Conservation (phyloP, 192 early-diverging fungal species). For the Rhizophagus prolifer region DNA sequence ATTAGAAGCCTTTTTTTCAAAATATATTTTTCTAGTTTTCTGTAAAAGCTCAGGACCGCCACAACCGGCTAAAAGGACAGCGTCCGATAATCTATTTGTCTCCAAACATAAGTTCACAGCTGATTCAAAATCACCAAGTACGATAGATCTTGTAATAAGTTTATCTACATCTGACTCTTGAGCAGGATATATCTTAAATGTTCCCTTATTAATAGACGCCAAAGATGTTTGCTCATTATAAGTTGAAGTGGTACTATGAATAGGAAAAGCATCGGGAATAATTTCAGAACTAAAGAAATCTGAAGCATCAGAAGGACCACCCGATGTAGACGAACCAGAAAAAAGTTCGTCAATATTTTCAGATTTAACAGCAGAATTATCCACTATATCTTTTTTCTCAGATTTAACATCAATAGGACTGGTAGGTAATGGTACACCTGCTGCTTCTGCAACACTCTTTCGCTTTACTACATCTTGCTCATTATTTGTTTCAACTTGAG, state of each 20-base stretch:
- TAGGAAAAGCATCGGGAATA: slow-evolving; percentile 29
- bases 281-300: slow-evolving; percentile 24
- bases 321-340: not conserved
- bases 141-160: slow-evolving; percentile 79
- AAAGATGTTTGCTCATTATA: slow-evolving; percentile 28
- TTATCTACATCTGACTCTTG: slow-evolving; percentile 72
- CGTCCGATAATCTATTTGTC: slow-evolving; percentile 81
- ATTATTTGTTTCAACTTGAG: slow-evolving; percentile 26
- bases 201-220: slow-evolving; percentile 32
- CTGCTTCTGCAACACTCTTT: not conserved
- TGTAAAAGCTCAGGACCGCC: slow-evolving; percentile 75
- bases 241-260: slow-evolving; percentile 11
- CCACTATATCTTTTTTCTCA: not conserved
- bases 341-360: slow-evolving; percentile 12
- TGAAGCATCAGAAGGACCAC: slow-evolving; percentile 16
- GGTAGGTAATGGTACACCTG: not conserved
- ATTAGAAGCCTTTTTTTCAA: slow-evolving; percentile 66
- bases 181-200: slow-evolving; percentile 54
- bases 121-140: slow-evolving; percentile 91
- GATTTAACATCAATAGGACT: slow-evolving; percentile 14
- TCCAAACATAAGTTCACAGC: slow-evolving; percentile 87
- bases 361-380: not conserved
- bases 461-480: slow-evolving; percentile 30
- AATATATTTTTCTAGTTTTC: slow-evolving; percentile 81
- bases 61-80: slow-evolving; percentile 83